Conservation (phyloP, 2,329 filamentous ascomycete species). For the Fusarium sp. region DNA sequence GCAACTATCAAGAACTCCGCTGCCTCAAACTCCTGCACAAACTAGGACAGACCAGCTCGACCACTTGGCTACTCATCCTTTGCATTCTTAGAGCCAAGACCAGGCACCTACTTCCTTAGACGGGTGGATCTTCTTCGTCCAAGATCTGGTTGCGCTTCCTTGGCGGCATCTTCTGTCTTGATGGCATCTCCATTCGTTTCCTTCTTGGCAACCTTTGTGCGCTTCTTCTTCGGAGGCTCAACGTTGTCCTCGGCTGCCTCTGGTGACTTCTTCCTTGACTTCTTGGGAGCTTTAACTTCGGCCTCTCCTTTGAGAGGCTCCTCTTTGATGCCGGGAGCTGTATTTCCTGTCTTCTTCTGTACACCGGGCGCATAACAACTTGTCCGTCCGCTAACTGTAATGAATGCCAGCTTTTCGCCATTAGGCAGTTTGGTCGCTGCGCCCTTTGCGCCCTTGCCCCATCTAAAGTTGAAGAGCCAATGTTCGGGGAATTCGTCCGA, state of each 20-base stretch:
- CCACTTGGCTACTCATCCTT: no score
- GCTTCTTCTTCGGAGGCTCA: constrained; percentile 38
- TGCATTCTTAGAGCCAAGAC: background rate
- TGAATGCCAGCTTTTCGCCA: constrained; percentile 83
- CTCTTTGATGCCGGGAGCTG: constrained; percentile 55
- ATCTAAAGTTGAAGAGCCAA: constrained; percentile 90
- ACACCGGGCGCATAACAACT: constrained; percentile 86
- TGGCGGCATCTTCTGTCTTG: constrained; percentile 9
- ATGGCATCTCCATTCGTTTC: constrained; percentile 40
- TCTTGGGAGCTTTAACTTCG: constrained; percentile 39
- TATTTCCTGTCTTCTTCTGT: constrained; percentile 78
- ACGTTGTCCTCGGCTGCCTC: constrained; percentile 38
- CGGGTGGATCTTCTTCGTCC: constrained; percentile 38
- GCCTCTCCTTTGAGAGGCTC: constrained; percentile 48
- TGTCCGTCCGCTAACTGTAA: constrained; percentile 91
- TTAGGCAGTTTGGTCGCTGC: constrained; percentile 75
- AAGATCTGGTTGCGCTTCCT: constrained; percentile 18
- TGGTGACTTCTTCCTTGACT: constrained; percentile 35
- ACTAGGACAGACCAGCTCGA: background rate
- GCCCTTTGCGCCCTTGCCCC: constrained; percentile 88
- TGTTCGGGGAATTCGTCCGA: constrained; percentile 84
- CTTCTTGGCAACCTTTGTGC: constrained; percentile 23
- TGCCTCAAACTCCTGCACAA: background rate
- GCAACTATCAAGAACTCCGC: no score
- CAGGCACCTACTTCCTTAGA: constrained; percentile 29